These are phyloP conservation scores for Cyclaneusma minus DNA, from an alignment of 2,329 filamentous ascomycete species.

Conservation along the genomic window DNA sequence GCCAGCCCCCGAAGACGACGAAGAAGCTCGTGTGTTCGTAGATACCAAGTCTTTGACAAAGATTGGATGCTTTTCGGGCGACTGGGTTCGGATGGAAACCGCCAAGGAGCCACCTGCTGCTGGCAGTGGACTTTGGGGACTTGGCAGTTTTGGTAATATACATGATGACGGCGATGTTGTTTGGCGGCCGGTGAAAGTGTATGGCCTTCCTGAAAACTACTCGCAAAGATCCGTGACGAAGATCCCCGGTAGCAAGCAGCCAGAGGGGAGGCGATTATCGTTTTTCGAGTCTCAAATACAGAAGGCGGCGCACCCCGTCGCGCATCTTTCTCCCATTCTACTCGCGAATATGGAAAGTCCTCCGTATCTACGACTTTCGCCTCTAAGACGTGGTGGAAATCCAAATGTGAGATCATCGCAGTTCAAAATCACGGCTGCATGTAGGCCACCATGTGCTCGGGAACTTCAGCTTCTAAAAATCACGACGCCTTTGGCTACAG, in stretches of 20 bases:
- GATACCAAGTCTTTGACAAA: slow-evolving; percentile 74
- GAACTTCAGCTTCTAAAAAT: slow-evolving; percentile 84
- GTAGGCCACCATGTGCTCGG: slow-evolving; percentile 41
- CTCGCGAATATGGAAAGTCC: slow-evolving; percentile 73
- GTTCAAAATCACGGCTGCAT: slow-evolving; percentile 37
- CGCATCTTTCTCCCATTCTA: slow-evolving; percentile 72
- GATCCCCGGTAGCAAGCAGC: slow-evolving; percentile 38
- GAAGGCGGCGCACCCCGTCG: slow-evolving; percentile 39
- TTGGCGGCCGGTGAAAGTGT: slow-evolving; percentile 80
- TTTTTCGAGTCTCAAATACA: slow-evolving; percentile 57
- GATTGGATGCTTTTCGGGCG: slow-evolving; percentile 91
- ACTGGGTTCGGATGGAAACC: slow-evolving; percentile 81
- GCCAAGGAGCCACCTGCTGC: slow-evolving; percentile 57
- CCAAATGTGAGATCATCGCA: slow-evolving; percentile 35
- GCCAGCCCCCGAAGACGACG: slow-evolving; percentile 62
- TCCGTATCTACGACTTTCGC: slow-evolving; percentile 63
- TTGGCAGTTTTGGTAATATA: slow-evolving; percentile 52
- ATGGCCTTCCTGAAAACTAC: slow-evolving; percentile 69
- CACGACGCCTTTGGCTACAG: slow-evolving; percentile 75
- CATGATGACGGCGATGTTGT: slow-evolving; percentile 42
- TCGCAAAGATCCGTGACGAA: slow-evolving; percentile 43
- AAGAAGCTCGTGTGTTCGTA: slow-evolving; percentile 80
- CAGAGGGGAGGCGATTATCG: slow-evolving; percentile 35
- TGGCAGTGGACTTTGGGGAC: slow-evolving; percentile 44
- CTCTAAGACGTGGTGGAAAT: slow-evolving; percentile 35